phyloP scores from a whole-genome alignment of 192 early-diverging fungal genomes.

The Spizellomyces punctatus region DNA sequence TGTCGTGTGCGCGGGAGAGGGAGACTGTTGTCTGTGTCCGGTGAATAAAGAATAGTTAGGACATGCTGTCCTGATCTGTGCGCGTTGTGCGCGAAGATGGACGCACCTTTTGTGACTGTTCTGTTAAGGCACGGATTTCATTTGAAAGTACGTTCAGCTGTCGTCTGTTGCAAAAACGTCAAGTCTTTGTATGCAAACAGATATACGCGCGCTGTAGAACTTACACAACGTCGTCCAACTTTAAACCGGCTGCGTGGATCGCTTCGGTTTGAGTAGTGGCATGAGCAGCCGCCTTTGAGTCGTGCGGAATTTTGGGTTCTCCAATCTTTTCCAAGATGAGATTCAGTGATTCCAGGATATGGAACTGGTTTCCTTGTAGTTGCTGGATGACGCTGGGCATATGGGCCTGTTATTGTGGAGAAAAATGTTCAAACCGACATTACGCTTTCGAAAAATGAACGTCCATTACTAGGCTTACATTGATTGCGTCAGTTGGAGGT shows the following conservation, averaged over 20 bases:
- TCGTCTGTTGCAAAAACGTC: not conserved
- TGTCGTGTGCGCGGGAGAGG: not conserved
- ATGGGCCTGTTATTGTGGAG: too few relatives aligned
- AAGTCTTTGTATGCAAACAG: not conserved
- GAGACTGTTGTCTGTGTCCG: not conserved
- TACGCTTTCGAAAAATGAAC: too few relatives aligned
- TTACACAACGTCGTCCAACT: not conserved
- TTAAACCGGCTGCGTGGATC: not conserved
- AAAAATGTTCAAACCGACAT: too few relatives aligned
- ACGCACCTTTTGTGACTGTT: not conserved
- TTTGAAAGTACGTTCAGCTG: not conserved
- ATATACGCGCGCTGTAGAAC: not conserved
- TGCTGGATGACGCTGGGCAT: constrained; percentile 40
- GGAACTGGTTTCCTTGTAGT: constrained; percentile 55
- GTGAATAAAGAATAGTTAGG: not conserved
- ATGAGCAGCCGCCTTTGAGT: not conserved
- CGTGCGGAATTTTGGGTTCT: not conserved
- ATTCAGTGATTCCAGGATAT: constrained; percentile 55
- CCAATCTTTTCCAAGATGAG: constrained; percentile 17
- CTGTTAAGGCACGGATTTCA: not conserved
- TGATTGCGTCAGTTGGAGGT: too few relatives aligned
- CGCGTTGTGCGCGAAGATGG: not conserved
- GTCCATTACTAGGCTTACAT: too few relatives aligned
- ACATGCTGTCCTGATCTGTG: not conserved
- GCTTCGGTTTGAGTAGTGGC: not conserved